These are phyloP conservation scores for Ceriops zippeliana DNA, from an alignment of 345 rosid species.

Conservation along the genomic window DNA sequence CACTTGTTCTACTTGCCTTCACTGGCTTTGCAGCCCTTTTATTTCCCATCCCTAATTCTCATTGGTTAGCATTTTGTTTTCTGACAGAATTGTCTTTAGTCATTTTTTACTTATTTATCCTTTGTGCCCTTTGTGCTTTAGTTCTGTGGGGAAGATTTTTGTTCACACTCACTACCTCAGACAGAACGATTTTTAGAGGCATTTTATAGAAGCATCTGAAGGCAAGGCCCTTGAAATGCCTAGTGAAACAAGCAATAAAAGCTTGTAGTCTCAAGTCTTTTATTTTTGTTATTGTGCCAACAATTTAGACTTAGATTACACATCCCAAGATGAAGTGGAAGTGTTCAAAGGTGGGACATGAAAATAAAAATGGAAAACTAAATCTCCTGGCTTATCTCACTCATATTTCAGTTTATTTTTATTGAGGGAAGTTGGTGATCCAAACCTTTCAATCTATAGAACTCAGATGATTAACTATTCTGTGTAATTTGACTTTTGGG, in stretches of 20 bases:
- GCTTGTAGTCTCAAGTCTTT: too few species aligned
- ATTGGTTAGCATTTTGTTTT: not conserved
- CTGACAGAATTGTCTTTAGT: not conserved
- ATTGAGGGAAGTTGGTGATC: not conserved
- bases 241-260: not conserved
- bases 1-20: too few species aligned
- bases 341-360: not conserved
- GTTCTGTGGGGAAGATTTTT: not conserved
- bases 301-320: not conserved
- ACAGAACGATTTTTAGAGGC: not conserved
- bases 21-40: too few species aligned
- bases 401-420: not conserved
- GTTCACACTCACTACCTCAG: too few species aligned
- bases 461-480: not conserved
- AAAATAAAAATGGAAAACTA: not conserved
- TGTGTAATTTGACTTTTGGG: constrained; percentile 3
- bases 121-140: not conserved
- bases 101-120: not conserved
- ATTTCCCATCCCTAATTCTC: not conserved
- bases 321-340: not conserved
- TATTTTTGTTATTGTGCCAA: not conserved
- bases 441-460: not conserved
- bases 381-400: not conserved
- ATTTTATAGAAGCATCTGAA: not conserved
- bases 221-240: constrained; percentile 1